Base-by-base conservation (phyloP, 1,284 basidiomycete species). In the Apiotrichum brassicae region DNA sequence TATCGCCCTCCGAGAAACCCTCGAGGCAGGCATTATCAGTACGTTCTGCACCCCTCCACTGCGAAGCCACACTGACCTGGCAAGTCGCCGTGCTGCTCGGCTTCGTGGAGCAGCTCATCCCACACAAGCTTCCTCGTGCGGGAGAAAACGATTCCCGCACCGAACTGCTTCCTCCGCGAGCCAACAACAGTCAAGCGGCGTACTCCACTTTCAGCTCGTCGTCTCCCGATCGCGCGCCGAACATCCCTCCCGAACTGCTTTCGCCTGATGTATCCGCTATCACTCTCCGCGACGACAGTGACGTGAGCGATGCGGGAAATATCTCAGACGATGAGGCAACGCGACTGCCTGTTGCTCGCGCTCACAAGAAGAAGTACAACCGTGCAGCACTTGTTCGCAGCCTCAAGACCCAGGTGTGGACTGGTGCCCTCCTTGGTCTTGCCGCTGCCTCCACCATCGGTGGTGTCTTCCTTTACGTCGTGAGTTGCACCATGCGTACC, bases 21-120 rank as follows among this genome's bases (percentile, higher is more conserved):
- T 94, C 57, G 89, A 94, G 76, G 86, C 87, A 8, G 83, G 82
- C 45, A 85, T 93, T 75, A 88, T 93, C 77, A 75, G 92, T 73
- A 36, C 39, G 65, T 60, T 16, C 16, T 4, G 4, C 40, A n/a
- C 6, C 13, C 18, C n/a, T 2, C 19, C 14, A 20, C 20, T 30
- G 12, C 3, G 1, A 4, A 16, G 12, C 13, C 5, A 8, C n/a
- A 9, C 50, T 38, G n/a, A 46, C 49, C 2, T 20, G 4, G 8
- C 2, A 41, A 68, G 66, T 68, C 49, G 87, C 87, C 9, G 86
- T 91, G 54, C 80, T 94, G 45, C 82, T 92, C 35, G 82, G 86
- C 57, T 82, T 93, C 58, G 83, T 87, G 42, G 81, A 90, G 62
- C 87, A 90, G 62, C 82, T 92, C 37, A 62, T 72, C 46, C 66